Evolutionary conservation across 2,329 filamentous ascomycete genomes (phyloP).

Genomic region (Sphaerulina vaccinii): DNA sequence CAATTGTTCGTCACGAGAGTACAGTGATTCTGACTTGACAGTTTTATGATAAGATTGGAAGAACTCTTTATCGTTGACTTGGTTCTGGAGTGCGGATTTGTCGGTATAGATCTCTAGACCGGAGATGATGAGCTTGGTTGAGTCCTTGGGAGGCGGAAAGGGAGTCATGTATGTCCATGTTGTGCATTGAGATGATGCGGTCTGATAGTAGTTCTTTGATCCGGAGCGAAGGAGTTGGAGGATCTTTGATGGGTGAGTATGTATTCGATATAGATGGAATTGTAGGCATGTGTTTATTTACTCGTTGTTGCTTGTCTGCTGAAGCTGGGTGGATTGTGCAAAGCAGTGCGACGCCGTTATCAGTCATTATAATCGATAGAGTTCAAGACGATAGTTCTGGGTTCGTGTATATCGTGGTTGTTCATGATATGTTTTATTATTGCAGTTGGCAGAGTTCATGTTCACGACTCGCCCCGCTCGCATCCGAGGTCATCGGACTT

Average conservation of each 20-base stretch:
- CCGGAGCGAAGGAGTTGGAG: slow-evolving; percentile 26
- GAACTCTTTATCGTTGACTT: slow-evolving; percentile 30
- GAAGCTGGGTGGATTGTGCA: slow-evolving; percentile 30
- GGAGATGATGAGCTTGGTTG: slow-evolving; percentile 16
- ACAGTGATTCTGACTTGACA: slow-evolving; percentile 24
- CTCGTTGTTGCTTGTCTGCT: slow-evolving; percentile 24
- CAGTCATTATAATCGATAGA: slow-evolving; percentile 5
- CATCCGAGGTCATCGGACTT: too few relatives aligned
- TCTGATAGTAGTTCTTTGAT: slow-evolving; percentile 30
- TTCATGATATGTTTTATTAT: too few relatives aligned
- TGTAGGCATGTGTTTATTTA: slow-evolving; percentile 6
- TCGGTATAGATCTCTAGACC: slow-evolving; percentile 32
- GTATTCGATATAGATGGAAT: background rate
- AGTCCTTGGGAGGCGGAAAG: slow-evolving; percentile 17
- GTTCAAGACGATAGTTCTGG: too few relatives aligned
- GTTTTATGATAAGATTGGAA: slow-evolving; percentile 31
- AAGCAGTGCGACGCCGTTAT: slow-evolving; percentile 27
- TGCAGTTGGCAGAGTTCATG: too few relatives aligned
- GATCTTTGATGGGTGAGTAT: too few relatives aligned
- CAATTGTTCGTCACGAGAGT: slow-evolving; percentile 26
- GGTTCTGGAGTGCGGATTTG: slow-evolving; percentile 27
- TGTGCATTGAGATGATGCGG: slow-evolving; percentile 24
- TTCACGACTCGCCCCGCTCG: too few relatives aligned
- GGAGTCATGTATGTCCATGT: slow-evolving; percentile 15
- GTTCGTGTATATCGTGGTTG: too few relatives aligned